Conservation (phyloP, 2,329 filamentous ascomycete species). For the Geoglossum cookeanum region DNA sequence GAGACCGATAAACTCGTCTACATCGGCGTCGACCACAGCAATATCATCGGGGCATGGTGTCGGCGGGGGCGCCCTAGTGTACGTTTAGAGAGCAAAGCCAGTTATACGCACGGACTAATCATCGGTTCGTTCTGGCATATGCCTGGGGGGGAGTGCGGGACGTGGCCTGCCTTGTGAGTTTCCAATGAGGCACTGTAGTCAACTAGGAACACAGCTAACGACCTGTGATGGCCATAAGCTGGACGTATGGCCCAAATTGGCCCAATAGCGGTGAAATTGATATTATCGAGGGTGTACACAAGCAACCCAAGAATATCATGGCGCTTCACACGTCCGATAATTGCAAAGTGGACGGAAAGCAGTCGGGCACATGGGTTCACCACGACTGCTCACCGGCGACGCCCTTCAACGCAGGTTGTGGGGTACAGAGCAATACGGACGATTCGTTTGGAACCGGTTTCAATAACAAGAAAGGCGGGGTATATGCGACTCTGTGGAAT, state of each 20-base stretch:
- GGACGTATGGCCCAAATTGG: constrained; percentile 13
- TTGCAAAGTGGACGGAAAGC: constrained; percentile 22
- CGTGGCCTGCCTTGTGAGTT: constrained; percentile 32
- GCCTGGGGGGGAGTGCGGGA: constrained; percentile 28
- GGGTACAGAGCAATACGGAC: background rate
- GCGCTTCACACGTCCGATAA: constrained; percentile 28
- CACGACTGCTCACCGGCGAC: background rate
- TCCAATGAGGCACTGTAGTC: background rate
- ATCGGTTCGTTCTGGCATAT: constrained; percentile 31
- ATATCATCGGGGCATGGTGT: constrained; percentile 13
- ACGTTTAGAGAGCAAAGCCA: constrained; percentile 26
- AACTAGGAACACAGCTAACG: background rate
- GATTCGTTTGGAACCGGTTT: constrained; percentile 21
- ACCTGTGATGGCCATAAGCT: constrained; percentile 6
- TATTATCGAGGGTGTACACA: constrained; percentile 29
- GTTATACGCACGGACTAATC: constrained; percentile 28
- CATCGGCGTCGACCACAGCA: constrained; percentile 27
- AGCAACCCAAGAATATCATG: constrained; percentile 23
- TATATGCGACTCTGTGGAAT: constrained; percentile 25
- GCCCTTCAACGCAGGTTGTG: constrained; percentile 4
- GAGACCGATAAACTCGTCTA: constrained; percentile 19
- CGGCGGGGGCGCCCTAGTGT: constrained; percentile 22
- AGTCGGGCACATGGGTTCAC: constrained; percentile 8
- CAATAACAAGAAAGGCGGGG: constrained; percentile 23
- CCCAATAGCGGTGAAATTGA: constrained; percentile 26